Evolutionary conservation across 441 rosid species (phyloP).

Genomic region (Flueggea neowawraea): DNA sequence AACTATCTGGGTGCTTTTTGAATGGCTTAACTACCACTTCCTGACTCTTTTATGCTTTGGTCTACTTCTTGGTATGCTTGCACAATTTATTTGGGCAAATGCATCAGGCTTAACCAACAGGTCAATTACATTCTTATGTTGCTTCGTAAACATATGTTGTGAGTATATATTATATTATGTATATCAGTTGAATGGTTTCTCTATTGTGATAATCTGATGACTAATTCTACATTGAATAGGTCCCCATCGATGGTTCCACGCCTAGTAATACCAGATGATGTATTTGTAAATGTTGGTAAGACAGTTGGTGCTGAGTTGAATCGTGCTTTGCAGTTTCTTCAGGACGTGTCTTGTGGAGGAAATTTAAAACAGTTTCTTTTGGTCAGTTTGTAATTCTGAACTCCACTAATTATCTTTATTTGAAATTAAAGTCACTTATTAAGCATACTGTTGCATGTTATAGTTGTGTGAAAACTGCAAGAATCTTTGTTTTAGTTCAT

Average conservation of each 20-base stretch:
- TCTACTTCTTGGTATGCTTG: slow-evolving; percentile 79
- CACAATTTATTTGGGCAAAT: slow-evolving; percentile 80
- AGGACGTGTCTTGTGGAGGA: slow-evolving; percentile 73
- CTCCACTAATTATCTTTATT: no score
- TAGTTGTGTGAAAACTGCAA: no score
- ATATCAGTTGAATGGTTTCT: no score
- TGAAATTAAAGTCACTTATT: no score
- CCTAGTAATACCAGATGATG: slow-evolving; percentile 62
- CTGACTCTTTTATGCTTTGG: slow-evolving; percentile 59
- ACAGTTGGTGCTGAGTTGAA: slow-evolving; percentile 65
- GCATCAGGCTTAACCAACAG: slow-evolving; percentile 65
- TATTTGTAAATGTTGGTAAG: slow-evolving; percentile 64
- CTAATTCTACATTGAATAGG: slow-evolving; percentile 25
- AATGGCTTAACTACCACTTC: slow-evolving; percentile 92
- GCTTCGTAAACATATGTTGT: neutral
- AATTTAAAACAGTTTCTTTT: slow-evolving; percentile 69
- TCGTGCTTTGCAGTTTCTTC: slow-evolving; percentile 58
- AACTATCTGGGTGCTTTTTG: slow-evolving; percentile 85
- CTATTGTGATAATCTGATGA: neutral
- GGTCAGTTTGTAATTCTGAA: no score
- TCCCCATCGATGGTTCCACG: slow-evolving; percentile 71
- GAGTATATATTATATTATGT: no score
- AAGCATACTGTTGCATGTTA: no score
- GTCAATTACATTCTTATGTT: slow-evolving; percentile 25
- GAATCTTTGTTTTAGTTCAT: no score